Base-by-base conservation (phyloP, 2,329 filamentous ascomycete species). In the Cordyceps tenuipes region DNA sequence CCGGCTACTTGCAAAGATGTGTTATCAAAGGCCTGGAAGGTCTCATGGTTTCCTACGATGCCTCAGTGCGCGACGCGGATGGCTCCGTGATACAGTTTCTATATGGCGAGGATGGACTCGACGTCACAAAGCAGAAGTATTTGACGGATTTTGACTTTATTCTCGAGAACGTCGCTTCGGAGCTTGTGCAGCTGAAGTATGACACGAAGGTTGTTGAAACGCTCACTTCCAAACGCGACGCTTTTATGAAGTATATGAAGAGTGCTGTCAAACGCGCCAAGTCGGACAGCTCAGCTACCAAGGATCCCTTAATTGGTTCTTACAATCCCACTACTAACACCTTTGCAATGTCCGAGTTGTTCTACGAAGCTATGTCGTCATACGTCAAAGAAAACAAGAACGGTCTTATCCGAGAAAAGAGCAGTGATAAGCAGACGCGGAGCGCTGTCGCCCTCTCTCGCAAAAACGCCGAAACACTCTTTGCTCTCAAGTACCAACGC, bases 21-120 rank as follows among this genome's bases (percentile, higher is more conserved):
- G 82, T 99, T 63, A 95, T 99, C 77, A 99, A 99, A 77, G 94
- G 94, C 63, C 95, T 99, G 89, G 94, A 99, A 74, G 94, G 94
- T 4, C 80, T 97, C 48, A 88, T 86, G 67, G 91, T 96, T 2
- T 86, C 92, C 63, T 97, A 99, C 71, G 94, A 99, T 69, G 92
- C 88, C 9, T 95, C 92, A 1, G 94, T 99, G 17, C 86, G 94
- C 64, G 93, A 99, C 68, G 87, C 93, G 0, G 95, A 99, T 71
- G 95, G 95, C 26, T 90, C 89, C 2, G 82, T 99, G 68, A 82
- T 99, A 3, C 94, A 99, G 70, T 97, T 99, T 74, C 74, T 99
- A 36, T 99, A 97, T 70, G 94, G 94, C 62, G 94, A 99, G 72
- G 94, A 99, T 69, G 94, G 93, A 39, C 80, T 97, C 21, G 94